Evolutionary conservation across 2,329 filamentous ascomycete species (phyloP).

Genomic region (Claviceps sp.): DNA sequence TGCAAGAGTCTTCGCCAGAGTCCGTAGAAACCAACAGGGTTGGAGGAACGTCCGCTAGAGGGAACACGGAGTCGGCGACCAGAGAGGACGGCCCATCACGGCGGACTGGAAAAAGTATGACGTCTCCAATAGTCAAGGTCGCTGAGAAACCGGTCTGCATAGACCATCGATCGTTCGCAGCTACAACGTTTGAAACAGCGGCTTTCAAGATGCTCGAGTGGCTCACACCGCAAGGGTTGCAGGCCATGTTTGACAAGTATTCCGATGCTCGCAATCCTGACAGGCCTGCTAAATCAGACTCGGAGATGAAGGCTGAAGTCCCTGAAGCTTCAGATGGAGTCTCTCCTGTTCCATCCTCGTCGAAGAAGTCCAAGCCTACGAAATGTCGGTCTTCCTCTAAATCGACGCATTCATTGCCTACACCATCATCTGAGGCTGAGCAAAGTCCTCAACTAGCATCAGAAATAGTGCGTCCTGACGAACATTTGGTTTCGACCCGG

Average conservation of each 20-base stretch:
- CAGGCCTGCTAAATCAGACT: slow-evolving; percentile 3
- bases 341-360: background rate
- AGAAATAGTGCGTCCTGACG: slow-evolving; percentile 3
- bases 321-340: background rate
- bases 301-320: background rate
- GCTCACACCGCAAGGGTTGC: slow-evolving; percentile 47
- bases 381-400: background rate
- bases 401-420: background rate
- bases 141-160: slow-evolving; percentile 34
- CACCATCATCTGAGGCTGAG: background rate
- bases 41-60: background rate
- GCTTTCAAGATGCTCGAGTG: slow-evolving; percentile 59
- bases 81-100: background rate
- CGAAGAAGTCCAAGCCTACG: background rate
- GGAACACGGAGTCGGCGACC: background rate
- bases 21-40: slow-evolving; percentile 1
- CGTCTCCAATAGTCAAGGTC: slow-evolving; percentile 22
- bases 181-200: slow-evolving; percentile 50
- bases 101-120: background rate
- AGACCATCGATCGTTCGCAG: slow-evolving; percentile 47
- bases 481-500: slow-evolving; percentile 3
- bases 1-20: background rate
- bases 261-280: slow-evolving; percentile 7
- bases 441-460: background rate
- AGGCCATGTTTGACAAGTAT: slow-evolving; percentile 30